Evolutionary conservation across 441 rosid genomes (phyloP), one percentile per base, ranked within the genome.

Genomic region (Metrosideros polymorpha): DNA sequence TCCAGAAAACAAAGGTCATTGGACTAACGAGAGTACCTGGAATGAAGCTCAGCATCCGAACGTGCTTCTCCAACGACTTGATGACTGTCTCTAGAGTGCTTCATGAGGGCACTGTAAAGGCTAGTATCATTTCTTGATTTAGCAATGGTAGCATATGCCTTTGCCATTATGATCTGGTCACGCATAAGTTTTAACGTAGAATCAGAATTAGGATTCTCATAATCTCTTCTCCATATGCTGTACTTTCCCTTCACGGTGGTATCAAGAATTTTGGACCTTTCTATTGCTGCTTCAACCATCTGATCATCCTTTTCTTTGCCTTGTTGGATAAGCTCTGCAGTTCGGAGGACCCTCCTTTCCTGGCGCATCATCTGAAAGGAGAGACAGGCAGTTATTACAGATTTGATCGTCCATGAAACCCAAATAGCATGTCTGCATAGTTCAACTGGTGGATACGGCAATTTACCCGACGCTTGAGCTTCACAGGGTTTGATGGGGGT

Each of bases 101-200:
- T 91, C 90, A 92, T 90, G 87, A 95, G 94, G 85, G 94, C 92
- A 85, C 87, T 86, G 71, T 93, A 95, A 50, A 96, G 95, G 75
- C 55, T 83, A 84, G 86, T 92, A 77, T 93, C 92, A 84, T 95
- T 93, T 87, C 91, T 92, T 25, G 96, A 91, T 90, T 91, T 94
- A 89, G 99, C 99, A 86, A 96, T 92, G 86, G 94, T 92, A 85
- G 99, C 96, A 92, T 97, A 96, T 63, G 95, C 98, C 91, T 94
- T 96, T 39, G 97, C 98, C 99, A 96, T 94, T 86, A 96, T 95
- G 87, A 96, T 92, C 92, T 97, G 99, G 93, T 97, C 99, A 43
- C 97, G 93, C 96, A 96, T 96, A 87, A 97, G 98, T 88, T 93
- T 96, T 92, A 96, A 91, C 39, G 91, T 91, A 82, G 98, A 90